Evolutionary conservation across 768 basidiomycete species (phyloP).

Genomic region (Phylloporus sp.): DNA sequence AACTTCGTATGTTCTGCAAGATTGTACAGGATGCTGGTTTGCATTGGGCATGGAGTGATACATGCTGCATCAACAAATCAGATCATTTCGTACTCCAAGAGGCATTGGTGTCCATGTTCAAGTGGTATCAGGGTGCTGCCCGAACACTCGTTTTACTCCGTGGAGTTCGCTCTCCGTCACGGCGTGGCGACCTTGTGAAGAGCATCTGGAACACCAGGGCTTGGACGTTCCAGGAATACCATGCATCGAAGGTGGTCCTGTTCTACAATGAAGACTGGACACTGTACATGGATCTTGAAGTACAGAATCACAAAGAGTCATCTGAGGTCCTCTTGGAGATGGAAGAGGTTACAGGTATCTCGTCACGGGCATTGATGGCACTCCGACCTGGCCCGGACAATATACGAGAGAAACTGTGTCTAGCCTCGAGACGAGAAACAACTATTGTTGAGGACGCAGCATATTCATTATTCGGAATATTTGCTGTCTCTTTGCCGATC

Average conservation of each 20-base stretch:
- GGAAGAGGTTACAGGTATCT: background rate
- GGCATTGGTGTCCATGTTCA: background rate
- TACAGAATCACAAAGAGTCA: background rate
- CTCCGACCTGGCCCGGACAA: background rate
- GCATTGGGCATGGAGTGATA: background rate
- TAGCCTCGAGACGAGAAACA: background rate
- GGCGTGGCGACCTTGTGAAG: background rate
- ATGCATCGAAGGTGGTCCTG: background rate
- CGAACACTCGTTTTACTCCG: background rate
- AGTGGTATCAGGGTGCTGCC: background rate
- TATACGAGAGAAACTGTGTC: background rate
- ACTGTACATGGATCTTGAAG: background rate
- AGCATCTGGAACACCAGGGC: background rate
- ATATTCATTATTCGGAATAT: background rate
- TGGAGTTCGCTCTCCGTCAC: background rate
- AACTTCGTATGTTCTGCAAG: background rate
- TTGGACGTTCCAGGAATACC: background rate
- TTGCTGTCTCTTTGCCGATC: background rate
- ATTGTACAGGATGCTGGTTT: background rate
- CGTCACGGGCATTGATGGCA: background rate
- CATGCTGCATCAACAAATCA: background rate
- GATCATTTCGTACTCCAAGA: background rate
- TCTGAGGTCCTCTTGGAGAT: background rate
- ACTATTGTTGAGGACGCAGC: background rate
- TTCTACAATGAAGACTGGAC: background rate